Evolutionary conservation across 805 yeast genomes (phyloP), one percentile per base, ranked within the genome.

Genomic region (Kodamaea laetipori): DNA sequence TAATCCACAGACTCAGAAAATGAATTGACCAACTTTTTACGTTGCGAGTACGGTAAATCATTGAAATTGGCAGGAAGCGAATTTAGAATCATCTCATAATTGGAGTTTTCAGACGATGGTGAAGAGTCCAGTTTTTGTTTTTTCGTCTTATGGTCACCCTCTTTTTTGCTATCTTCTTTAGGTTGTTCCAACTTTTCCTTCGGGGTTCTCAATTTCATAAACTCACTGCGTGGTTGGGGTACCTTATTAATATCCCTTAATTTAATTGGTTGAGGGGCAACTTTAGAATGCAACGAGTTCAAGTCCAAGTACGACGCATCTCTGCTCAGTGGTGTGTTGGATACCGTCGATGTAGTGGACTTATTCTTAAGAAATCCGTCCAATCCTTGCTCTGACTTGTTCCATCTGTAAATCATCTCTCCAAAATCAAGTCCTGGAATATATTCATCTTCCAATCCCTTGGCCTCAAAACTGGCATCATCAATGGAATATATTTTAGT

Each of bases 361-460:
- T 24, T 39, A 21, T 36, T 32, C 37, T 31, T 28, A 11, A 15
- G 19, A 31, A 36, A 18, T 5, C 44, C 32, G 26, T 18, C 34
- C 30, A 45, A 23, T n/a, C 50, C 50, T 10, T 42, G 49, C 23
- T 55, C 61, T 2, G 57, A 44, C 31, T 47, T 50, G 41, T 68
- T 68, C 86, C 86, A 81, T 42, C 68, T 66, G 39, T 66, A 60
- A 1, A 79, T 49, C 55, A 65, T 61, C 18, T 76, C 72, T 31
- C 71, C 66, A 48, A 81, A 82, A 52, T 82, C 82, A 21, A 86
- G 67, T 37, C 83, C 86, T 0, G 92, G 92, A 11, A 86, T 75
- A 54, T 85, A 86, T 55, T 86, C 94, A 58, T 85, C 92, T 54
- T 81, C 84, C 51, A 84, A 66, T 0, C 88, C 90, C 25, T 45